Base-by-base conservation (phyloP, 2,329 filamentous ascomycete species). In the Raffaelea arxii region DNA sequence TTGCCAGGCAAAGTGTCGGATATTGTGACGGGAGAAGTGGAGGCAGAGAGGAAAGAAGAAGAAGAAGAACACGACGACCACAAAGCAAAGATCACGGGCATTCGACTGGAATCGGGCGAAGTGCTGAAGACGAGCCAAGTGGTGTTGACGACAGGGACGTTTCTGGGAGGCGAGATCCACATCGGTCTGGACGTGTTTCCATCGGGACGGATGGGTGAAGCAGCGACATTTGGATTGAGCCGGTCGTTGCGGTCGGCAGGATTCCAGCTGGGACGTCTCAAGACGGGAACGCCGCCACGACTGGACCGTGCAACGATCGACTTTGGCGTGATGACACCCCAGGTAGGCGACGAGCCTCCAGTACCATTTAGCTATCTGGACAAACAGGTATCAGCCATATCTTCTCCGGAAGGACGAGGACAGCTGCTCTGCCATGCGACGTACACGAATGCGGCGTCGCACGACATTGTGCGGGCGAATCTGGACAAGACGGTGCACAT, bases 401-500 rank as follows among this genome's bases (percentile, higher is more conserved):
- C 27, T 16, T n/a, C 16, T 9, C 27, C 27, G 10, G 27, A 32
- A 16, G 27, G 16, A 16, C 27, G 27, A 16, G 27, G 25, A n/a
- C 92, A 98, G 65, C 70, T 97, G 32, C 72, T 78, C n/a, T 96
- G 90, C 68, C 82, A 87, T 71, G 79, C 82, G 47, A 96, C 91
- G 2, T 80, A 90, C 59, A 98, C 92, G 22, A 97, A 95, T 59
- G 72, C 82, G 42, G 76, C 72, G 5, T 81, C 88, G 1, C 92
- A 98, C 64, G 78, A 86, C 16, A 77, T 98, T 43, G 84, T 96
- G 49, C 80, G 88, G 40, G 78, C 79, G 6, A 96, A 97, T 58
- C 77, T 98, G n/a, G 85, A 94, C 60, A 94, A 95, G 61, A 94
- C 88, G 1, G 86, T 98, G 30, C 92, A 98, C 60, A 97, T 98